These are phyloP conservation scores for Leccinum huronense DNA, from an alignment of 1,284 basidiomycete genomes.

Conservation along the genomic window DNA sequence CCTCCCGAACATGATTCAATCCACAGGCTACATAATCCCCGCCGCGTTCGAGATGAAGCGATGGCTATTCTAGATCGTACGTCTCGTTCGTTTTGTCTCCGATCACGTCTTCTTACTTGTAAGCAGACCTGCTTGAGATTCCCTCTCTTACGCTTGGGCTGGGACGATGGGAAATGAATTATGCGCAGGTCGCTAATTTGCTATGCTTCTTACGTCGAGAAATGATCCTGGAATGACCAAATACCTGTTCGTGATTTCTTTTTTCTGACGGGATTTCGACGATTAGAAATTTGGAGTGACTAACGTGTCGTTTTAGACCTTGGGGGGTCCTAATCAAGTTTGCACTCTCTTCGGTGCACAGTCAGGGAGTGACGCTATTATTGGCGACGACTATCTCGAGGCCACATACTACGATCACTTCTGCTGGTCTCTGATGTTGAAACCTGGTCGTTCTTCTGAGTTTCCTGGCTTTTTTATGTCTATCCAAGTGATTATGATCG, in stretches of 20 bases:
- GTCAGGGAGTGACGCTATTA: conserved; percentile 47
- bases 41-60: conserved; percentile 71
- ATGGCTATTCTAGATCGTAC: conserved; percentile 85
- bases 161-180: conserved; percentile 85
- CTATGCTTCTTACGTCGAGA: conserved; percentile 66
- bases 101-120: conserved; percentile 10
- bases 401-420: conserved; percentile 48
- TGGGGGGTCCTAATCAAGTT: conserved; percentile 62
- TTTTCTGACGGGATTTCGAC: not conserved
- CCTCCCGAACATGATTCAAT: conserved; percentile 54
- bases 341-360: conserved; percentile 65
- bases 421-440: conserved; percentile 58
- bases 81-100: not conserved
- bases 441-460: conserved; percentile 57
- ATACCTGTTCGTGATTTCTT: conserved; percentile 57
- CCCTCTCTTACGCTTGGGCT: conserved; percentile 76
- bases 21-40: conserved; percentile 68
- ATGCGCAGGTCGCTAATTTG: conserved; percentile 67
- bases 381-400: conserved; percentile 61
- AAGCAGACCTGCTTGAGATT: conserved; percentile 69
- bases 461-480: conserved; percentile 67
- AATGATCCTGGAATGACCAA: conserved; percentile 61
- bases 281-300: not conserved
- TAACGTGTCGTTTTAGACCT: conserved; percentile 32
- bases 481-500: conserved; percentile 58